A percentile compares a stretch with the other conserved stretches of the same genome.
Conservation (phyloP, 2,329 filamentous ascomycete species). For the Didymella lethalis region DNA sequence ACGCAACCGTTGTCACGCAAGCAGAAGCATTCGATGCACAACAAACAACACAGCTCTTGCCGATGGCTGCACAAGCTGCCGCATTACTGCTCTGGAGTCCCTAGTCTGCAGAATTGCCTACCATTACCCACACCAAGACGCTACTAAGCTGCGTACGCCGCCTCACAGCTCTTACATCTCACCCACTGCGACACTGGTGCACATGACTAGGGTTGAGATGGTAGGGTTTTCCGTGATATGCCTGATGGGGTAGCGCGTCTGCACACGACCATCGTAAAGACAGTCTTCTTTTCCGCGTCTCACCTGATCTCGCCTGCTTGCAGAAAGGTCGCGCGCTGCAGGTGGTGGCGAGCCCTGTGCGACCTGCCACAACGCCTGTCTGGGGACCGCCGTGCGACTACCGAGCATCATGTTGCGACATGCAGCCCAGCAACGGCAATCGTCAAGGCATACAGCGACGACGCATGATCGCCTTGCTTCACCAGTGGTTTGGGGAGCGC, state of each 20-base stretch:
- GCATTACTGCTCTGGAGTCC: background rate
- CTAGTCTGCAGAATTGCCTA: background rate
- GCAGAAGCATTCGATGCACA: constrained; percentile 23
- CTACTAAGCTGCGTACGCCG: constrained; percentile 5
- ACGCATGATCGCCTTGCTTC: constrained; percentile 13
- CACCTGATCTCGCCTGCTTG: constrained; percentile 18
- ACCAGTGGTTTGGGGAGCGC: background rate
- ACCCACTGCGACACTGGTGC: constrained; percentile 1
- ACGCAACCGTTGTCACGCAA: constrained; percentile 21
- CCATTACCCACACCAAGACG: background rate
- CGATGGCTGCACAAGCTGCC: background rate
- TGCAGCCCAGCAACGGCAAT: constrained; percentile 11
- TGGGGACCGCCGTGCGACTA: constrained; percentile 19
- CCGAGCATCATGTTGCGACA: background rate
- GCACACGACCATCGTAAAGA: background rate
- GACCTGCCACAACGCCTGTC: constrained; percentile 18
- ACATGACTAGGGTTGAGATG: background rate
- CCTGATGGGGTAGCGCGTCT: background rate
- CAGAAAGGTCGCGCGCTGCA: constrained; percentile 33
- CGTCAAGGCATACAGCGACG: background rate
- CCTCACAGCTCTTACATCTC: constrained; percentile 7
- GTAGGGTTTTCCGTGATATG: constrained; percentile 1
- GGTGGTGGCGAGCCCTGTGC: constrained; percentile 19
- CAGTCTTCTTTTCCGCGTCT: constrained; percentile 3
- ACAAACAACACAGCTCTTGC: constrained; percentile 19